Base-by-base conservation (phyloP, 2,329 filamentous ascomycete genomes). In the Aurifilum marmelostoma region DNA sequence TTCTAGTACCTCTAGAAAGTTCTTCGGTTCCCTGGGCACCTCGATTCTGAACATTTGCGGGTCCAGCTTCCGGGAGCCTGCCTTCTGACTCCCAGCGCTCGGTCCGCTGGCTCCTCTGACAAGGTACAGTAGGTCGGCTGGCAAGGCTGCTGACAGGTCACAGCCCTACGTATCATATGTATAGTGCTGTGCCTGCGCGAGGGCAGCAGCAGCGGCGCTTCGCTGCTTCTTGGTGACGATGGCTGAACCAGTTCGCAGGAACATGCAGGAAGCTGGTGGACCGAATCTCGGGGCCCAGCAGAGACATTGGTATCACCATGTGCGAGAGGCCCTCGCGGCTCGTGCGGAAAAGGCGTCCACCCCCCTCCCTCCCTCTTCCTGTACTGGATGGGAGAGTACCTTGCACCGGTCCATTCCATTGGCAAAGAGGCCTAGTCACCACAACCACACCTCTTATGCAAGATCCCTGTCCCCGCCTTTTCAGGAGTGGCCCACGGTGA, bases 381-480 rank as follows among this genome's bases (percentile, higher is more conserved):
- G 34, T 43, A 43, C 32, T 16, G 59, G 34, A 24, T 39, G 21
- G 39, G 29, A 60, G 34, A n/a, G 61, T 50, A 50, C 61, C 61
- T 50, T 50, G 61, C 61, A 63, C 27, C 27, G 24, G 41, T n/a
- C 61, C 14, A 29, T 43, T 47, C 41, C 61, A 63, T 47, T 63
- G 61, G 61, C 34, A 27, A 18, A 41, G 32, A 21, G 41, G 39
- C 61, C 39, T 63, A 41, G 65, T 66, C 54, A 60, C 65, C 41
- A 66, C 64, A 16, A 50, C 63, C 52, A 37, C 63, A 27, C 47
- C 11, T 43, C 39, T 43, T 29, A 58, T 56, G 58, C 54, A 47
- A 34, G 54, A 66, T 52, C 65, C 65, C 65, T 67, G 65, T 62
- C 59, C 65, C 65, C 65, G 65, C 65, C 65, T 67, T 67, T 67